Evolutionary conservation across 192 early-diverging fungal genomes (phyloP), one percentile per base, ranked within the genome.

Genomic region (Coemansia aciculifera): DNA sequence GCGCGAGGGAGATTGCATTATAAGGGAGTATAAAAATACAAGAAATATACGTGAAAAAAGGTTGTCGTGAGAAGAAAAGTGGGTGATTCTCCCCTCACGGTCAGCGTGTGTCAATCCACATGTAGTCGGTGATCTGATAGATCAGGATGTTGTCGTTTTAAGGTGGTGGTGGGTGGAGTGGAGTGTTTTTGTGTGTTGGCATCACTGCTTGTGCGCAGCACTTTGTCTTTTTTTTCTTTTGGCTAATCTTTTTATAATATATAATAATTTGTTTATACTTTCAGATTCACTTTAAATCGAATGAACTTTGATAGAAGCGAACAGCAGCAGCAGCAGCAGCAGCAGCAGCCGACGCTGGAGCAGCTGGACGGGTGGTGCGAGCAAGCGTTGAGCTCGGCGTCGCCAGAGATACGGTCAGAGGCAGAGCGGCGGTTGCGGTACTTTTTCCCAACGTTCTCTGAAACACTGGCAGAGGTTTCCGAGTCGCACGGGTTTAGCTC

Each of bases 361-460:
- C 81, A 84, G 70, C 74, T 84, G 57, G 81, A 84, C 51, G 67
- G 44, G 38, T 81, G 74, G 70, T 89, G 90, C 72, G 85, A 89
- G 64, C 86, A 87, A n/a, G 86, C 90, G 8, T 86, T 89, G 65
- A 87, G 86, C 63, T 79, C 89, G 27, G 83, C 87, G 24, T 75
- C 77, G 27, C 77, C 79, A 24, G 82, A 87, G 69, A 75, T 83
- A 71, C 89, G 90, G 46, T 68, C 78, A 31, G 85, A 89, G 66
- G 89, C 89, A 12, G 92, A 95, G 72, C 79, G 85, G 48, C 74
- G 88, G 44, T 81, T 95, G 48, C 89, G 92, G 54, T 84, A 89
- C 71, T 87, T 85, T 44, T 95, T 95, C 62, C 93, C 93, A 42
- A 93, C 93, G 24, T 95, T 95, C 72, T 87, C 90, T 7, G 90